Evolutionary conservation across 768 basidiomycete genomes (phyloP), one percentile per base, ranked within the genome.

Genomic region (Cyclocybe cylindracea): DNA sequence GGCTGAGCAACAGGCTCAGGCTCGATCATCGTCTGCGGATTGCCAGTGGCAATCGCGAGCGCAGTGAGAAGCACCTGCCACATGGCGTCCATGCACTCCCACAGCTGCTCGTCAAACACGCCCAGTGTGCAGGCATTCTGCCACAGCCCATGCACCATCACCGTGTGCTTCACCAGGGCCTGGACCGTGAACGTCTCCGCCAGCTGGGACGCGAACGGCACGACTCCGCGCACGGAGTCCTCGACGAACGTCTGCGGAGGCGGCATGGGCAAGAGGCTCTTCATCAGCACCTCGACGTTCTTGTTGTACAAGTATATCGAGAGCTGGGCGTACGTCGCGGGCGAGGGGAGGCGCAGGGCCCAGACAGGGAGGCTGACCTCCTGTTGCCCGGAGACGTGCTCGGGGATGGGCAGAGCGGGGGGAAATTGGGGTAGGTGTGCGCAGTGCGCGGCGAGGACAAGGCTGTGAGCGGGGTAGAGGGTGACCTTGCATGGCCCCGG

Each of bases 51-150:
- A 46, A 82, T 68, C 19, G 79, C 76, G 65, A 86, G 71, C 24
- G 85, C 85, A 7, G 74, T 77, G n/a, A 87, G 69, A 10, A 89
- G 66, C 36, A 86, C 73, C 60, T 82, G 78, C 86, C 88, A 92
- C 39, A 83, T 78, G 38, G 79, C 64, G 53, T 89, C 85, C 53
- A 92, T 76, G 14, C 76, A 75, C 18, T 77, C 74, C 88, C 88
- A 92, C 39, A 91, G 69, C 16, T 72, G 72, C 33, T 80, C 76
- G 57, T 90, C 85, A 46, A 77, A 79, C 2, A 91, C 66, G 3
- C 88, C 88, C n/a, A 92, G 73, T 16, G 80, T 79, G 53, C 82
- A 84, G 2, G 78, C 79, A 61, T 91, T 91, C 51, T 79, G 75
- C 87, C 88, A 92, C 32, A 91, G 65, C 6, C 85, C 88, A 50